Conservation (phyloP, 306 rosid genomes). For the Vigna mungo region DNA sequence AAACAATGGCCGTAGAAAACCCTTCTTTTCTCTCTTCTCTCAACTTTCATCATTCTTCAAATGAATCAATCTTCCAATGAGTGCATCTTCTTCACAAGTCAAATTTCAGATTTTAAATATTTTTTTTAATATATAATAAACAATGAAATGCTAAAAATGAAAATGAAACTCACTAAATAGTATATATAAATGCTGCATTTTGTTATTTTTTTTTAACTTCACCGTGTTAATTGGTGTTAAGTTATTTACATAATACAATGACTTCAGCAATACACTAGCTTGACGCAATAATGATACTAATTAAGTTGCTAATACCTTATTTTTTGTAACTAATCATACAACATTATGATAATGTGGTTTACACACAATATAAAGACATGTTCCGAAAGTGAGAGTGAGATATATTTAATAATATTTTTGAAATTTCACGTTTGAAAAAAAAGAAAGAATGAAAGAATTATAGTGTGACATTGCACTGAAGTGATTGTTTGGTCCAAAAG, state of each 20-base stretch:
- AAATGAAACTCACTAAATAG: not conserved
- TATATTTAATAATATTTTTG: not conserved
- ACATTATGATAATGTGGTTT: slow-evolving; percentile 12
- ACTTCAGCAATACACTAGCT: slow-evolving; percentile 43
- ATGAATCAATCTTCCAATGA: slow-evolving; percentile 54
- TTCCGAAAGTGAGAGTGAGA: not conserved
- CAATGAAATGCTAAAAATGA: not conserved
- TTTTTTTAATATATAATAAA: too few relatives aligned
- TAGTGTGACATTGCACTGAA: not conserved
- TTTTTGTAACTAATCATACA: not conserved
- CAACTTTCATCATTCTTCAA: slow-evolving; percentile 41
- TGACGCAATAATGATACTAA: slow-evolving; percentile 31
- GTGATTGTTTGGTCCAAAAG: slow-evolving; percentile 8
- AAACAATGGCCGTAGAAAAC: not conserved
- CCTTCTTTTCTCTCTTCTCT: not conserved
- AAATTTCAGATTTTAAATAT: not conserved
- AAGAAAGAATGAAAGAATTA: not conserved
- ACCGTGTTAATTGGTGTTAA: not conserved
- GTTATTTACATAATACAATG: slow-evolving; percentile 6
- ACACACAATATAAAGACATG: not conserved
- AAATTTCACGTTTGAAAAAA: not conserved
- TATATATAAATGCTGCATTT: too few relatives aligned
- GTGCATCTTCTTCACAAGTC: slow-evolving; percentile 43
- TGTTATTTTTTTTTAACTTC: too few relatives aligned
- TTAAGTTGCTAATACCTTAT: not conserved